Percentiles rank a stretch among this genome's conserved stretches.
Conservation (phyloP, 1,139 yeast genomes). For the Blastobotrys aristatus region DNA sequence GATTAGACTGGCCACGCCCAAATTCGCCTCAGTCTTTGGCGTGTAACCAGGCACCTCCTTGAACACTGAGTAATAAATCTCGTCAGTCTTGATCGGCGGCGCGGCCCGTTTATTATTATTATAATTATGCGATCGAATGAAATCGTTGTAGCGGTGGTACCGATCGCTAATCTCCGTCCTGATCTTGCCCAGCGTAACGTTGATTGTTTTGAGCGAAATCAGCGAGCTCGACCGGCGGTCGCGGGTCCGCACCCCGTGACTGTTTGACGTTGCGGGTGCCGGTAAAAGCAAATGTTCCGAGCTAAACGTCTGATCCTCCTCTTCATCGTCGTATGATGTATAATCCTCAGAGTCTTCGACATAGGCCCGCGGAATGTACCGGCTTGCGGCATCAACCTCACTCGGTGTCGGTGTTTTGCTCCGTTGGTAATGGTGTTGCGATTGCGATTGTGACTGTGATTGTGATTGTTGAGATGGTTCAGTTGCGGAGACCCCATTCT, state of each 20-base stretch:
- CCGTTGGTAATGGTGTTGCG: too few relatives aligned
- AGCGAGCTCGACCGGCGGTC: constrained; percentile 13
- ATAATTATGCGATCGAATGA: not conserved
- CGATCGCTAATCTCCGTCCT: constrained; percentile 9
- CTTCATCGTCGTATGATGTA: not conserved
- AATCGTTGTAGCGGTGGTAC: constrained; percentile 10
- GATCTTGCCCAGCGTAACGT: constrained; percentile 9
- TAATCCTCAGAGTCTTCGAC: not conserved
- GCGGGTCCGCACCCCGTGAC: not conserved
- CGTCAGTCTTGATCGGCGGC: constrained; percentile 2
- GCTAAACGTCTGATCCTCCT: not conserved
- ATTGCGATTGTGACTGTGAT: too few relatives aligned
- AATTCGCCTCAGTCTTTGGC: constrained; percentile 7
- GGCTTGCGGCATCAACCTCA: constrained; percentile 6
- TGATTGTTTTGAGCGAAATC: constrained; percentile 13
- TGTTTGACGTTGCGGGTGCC: not conserved
- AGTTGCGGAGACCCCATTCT: too few relatives aligned
- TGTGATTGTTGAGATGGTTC: too few relatives aligned
- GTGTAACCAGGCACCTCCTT: constrained; percentile 24
- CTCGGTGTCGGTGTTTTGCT: constrained; percentile 7
- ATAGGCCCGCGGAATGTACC: constrained; percentile 3
- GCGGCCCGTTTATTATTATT: not conserved
- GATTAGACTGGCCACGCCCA: not conserved
- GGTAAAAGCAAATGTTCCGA: constrained; percentile 1
- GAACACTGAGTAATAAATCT: constrained; percentile 51